Evolutionary conservation across 257 asterid species (phyloP).

Genomic region (Misopates orontium): DNA sequence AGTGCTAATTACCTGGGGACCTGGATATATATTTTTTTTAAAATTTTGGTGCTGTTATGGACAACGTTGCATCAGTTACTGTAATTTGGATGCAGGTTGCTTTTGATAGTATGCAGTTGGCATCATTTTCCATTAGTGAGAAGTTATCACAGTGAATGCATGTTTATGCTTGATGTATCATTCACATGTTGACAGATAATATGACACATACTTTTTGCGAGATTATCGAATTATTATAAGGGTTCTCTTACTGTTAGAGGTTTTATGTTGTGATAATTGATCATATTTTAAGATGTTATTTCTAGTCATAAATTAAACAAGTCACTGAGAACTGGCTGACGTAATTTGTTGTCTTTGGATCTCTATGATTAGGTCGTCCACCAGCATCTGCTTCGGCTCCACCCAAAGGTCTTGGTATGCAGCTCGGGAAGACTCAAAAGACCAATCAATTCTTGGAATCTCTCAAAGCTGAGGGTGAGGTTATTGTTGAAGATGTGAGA

Average conservation of each 20-base stretch:
- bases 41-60: background rate
- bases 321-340: slow-evolving; percentile 21
- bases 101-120: slow-evolving; percentile 1
- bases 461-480: slow-evolving; percentile 88
- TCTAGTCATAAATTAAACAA: background rate
- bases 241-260: too few relatives aligned
- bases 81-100: background rate
- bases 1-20: background rate
- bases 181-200: background rate
- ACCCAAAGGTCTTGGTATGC: slow-evolving; percentile 84
- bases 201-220: background rate
- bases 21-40: background rate
- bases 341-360: slow-evolving; percentile 21
- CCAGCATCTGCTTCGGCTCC: slow-evolving; percentile 82
- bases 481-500: slow-evolving; percentile 84
- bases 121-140: background rate
- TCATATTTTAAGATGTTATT: background rate
- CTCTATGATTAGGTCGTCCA: slow-evolving; percentile 58
- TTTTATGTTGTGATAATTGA: too few relatives aligned
- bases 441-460: slow-evolving; percentile 89
- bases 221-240: background rate
- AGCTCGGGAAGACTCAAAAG: slow-evolving; percentile 82
- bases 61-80: background rate
- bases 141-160: too few relatives aligned
- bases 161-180: background rate